Evolutionary conservation across 768 basidiomycete species (phyloP).

Genomic region (Chalciporus sphaerocephalus): DNA sequence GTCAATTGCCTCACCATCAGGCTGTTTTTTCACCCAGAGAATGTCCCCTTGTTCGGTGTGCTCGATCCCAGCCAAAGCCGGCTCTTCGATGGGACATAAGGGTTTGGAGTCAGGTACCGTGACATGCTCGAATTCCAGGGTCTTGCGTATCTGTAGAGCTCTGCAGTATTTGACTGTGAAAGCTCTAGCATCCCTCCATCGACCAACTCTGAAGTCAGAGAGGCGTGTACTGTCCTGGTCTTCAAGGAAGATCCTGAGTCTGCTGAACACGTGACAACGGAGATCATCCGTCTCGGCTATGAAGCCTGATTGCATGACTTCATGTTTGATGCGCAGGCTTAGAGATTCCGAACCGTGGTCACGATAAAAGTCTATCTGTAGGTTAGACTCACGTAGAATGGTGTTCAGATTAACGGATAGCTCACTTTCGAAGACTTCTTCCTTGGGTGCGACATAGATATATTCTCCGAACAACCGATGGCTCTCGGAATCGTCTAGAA

Average conservation of each 20-base stretch:
- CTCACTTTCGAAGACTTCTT: slow-evolving; percentile 80
- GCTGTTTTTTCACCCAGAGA: slow-evolving; percentile 62
- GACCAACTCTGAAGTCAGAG: slow-evolving; percentile 51
- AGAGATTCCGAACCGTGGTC: slow-evolving; percentile 67
- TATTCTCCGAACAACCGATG: slow-evolving; percentile 68
- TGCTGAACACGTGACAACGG: slow-evolving; percentile 62
- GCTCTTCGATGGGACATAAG: slow-evolving; percentile 42
- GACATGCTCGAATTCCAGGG: slow-evolving; percentile 44
- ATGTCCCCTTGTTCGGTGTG: slow-evolving; percentile 46
- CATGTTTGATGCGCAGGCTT: slow-evolving; percentile 66
- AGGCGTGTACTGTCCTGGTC: slow-evolving; percentile 63
- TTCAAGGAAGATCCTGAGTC: slow-evolving; percentile 81
- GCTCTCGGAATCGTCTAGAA: slow-evolving; percentile 78
- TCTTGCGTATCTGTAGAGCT: slow-evolving; percentile 54
- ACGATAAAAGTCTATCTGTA: slow-evolving; percentile 57
- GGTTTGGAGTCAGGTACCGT: neutral
- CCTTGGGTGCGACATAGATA: slow-evolving; percentile 73
- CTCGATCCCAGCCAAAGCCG: slow-evolving; percentile 63
- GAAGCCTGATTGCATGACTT: slow-evolving; percentile 52
- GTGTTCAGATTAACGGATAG: neutral
- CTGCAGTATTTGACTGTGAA: slow-evolving; percentile 64
- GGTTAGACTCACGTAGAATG: neutral
- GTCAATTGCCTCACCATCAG: slow-evolving; percentile 34
- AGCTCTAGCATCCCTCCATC: slow-evolving; percentile 54
- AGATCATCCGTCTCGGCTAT: slow-evolving; percentile 40